Conservation (phyloP, 2,329 filamentous ascomycete genomes). For the Zasmidium citrigriseum region DNA sequence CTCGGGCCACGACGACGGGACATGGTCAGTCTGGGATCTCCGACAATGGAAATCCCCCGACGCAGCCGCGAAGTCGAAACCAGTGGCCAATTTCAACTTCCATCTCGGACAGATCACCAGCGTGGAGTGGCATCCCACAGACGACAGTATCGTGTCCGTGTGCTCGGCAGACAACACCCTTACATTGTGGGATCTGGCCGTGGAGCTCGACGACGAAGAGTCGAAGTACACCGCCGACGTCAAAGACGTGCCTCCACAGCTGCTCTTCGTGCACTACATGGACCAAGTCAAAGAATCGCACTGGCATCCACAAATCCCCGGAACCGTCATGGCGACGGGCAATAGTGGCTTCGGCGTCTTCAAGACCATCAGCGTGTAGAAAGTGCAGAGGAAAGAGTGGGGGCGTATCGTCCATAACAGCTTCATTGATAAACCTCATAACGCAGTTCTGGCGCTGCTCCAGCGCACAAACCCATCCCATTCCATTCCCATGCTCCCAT, state of each 20-base stretch:
- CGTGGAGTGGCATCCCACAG: constrained; percentile 95
- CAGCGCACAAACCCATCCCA: neutral
- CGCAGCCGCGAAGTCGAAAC: constrained; percentile 59
- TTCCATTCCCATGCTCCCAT: neutral
- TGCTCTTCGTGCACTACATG: constrained; percentile 96
- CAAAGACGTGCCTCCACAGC: constrained; percentile 87
- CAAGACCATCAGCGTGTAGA: constrained; percentile 43
- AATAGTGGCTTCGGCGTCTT: constrained; percentile 71
- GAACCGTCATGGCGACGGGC: constrained; percentile 84
- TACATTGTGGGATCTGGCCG: constrained; percentile 93
- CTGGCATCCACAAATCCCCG: constrained; percentile 96
- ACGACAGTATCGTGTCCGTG: constrained; percentile 92
- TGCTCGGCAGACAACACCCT: constrained; percentile 92
- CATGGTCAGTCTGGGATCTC: constrained; percentile 95
- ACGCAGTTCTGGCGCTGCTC: too few relatives aligned
- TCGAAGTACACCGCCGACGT: constrained; percentile 84
- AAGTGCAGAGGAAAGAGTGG: neutral
- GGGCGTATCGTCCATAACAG: too few relatives aligned
- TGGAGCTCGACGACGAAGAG: constrained; percentile 96
- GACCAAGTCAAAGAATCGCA: constrained; percentile 93
- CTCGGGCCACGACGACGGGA: constrained; percentile 88
- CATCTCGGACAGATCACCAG: constrained; percentile 96
- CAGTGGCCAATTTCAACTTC: constrained; percentile 92
- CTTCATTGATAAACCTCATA: too few relatives aligned
- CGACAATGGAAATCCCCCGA: constrained; percentile 77